Evolutionary conservation across 768 basidiomycete species (phyloP).

Genomic region (Boletus rubropictus): DNA sequence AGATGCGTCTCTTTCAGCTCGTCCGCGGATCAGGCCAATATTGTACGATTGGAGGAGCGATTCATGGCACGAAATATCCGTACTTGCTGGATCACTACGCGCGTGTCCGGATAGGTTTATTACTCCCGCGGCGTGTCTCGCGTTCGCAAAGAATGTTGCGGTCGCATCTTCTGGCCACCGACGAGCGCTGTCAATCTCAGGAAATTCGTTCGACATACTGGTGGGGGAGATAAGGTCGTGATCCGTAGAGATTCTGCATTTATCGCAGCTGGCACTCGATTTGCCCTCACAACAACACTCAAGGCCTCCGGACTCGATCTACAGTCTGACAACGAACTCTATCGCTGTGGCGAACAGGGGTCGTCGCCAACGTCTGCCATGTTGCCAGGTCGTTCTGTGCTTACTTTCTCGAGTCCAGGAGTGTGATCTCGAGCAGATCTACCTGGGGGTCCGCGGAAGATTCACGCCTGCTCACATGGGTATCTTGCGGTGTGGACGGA

Average conservation of each 20-base stretch:
- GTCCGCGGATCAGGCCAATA: constrained; percentile 25
- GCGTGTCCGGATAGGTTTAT: constrained; percentile 16
- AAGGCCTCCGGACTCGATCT: constrained; percentile 10
- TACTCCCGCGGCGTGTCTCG: constrained; percentile 24
- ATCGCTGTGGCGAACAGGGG: constrained; percentile 25
- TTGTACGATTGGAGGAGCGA: too few relatives aligned
- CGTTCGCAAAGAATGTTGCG: constrained; percentile 17
- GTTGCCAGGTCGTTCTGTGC: constrained; percentile 10
- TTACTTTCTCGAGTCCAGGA: constrained; percentile 25
- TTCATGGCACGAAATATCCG: too few relatives aligned
- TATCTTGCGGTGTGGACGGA: constrained; percentile 29
- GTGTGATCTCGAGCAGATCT: constrained; percentile 23
- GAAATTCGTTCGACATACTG: constrained; percentile 7
- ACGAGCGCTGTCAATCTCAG: constrained; percentile 9
- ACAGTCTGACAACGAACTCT: constrained; percentile 6
- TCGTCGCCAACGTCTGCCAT: constrained; percentile 10
- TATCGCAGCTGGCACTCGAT: background rate
- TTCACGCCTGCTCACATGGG: constrained; percentile 28
- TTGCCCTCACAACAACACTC: constrained; percentile 8
- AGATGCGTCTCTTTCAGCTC: constrained; percentile 19
- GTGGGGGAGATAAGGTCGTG: constrained; percentile 29
- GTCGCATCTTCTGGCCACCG: constrained; percentile 16
- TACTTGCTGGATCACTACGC: background rate
- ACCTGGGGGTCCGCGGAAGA: constrained; percentile 29
- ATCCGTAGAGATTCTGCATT: constrained; percentile 24